phyloP scores from a whole-genome alignment of 768 basidiomycete species.

The Roridomyces roridus region DNA sequence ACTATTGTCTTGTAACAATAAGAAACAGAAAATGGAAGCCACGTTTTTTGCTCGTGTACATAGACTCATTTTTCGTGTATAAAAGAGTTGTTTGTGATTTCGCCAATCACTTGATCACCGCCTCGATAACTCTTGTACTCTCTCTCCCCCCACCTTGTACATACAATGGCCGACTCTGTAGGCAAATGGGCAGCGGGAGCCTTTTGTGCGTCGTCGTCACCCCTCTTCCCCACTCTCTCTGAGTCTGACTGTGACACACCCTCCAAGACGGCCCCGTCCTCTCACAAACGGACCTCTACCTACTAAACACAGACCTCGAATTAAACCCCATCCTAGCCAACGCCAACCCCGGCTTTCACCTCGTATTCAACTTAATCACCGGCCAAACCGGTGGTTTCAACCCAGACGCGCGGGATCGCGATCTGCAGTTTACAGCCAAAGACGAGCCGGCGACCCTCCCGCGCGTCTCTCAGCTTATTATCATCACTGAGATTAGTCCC shows the following conservation, averaged over 20 bases:
- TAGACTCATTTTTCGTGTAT: neutral
- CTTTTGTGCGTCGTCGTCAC: conserved; percentile 44
- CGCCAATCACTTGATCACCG: conserved; percentile 18
- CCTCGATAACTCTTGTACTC: neutral
- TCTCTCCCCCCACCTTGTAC: conserved; percentile 15
- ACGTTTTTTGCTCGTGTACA: neutral
- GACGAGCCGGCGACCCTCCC: conserved; percentile 76
- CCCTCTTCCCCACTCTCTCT: too few relatives aligned
- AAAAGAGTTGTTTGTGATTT: neutral
- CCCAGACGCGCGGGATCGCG: conserved; percentile 60
- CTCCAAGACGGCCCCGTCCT: conserved; percentile 83
- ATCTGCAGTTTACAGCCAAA: conserved; percentile 57
- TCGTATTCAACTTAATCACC: conserved; percentile 77
- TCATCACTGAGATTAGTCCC: conserved; percentile 67
- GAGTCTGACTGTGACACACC: too few relatives aligned
- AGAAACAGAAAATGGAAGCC: conserved; percentile 14
- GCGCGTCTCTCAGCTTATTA: conserved; percentile 61
- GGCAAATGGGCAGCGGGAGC: conserved; percentile 51
- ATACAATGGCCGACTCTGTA: conserved; percentile 36
- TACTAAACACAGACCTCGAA: conserved; percentile 72
- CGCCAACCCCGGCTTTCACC: conserved; percentile 54
- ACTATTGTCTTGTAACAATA: conserved; percentile 3
- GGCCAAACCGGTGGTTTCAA: conserved; percentile 71
- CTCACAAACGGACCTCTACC: conserved; percentile 81
- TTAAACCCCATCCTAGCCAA: conserved; percentile 76